Percentiles rank a stretch among this genome's conserved stretches.
These are phyloP conservation scores for Irpex lacteus DNA, from an alignment of 1,284 basidiomycete genomes.

Conservation along the genomic window DNA sequence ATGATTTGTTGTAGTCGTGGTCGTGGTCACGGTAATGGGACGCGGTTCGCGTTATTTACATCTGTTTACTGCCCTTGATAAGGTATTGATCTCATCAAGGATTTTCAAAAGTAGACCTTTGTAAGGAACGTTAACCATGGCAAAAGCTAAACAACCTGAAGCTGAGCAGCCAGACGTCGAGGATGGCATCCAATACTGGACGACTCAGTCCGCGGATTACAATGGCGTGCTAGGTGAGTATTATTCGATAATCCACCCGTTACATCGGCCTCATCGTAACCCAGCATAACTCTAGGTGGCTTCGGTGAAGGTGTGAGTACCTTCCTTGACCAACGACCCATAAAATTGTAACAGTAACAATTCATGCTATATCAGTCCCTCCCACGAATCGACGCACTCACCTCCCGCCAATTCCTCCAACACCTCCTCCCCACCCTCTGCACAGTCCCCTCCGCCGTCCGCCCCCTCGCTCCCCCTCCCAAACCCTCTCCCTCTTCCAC, in stretches of 20 bases:
- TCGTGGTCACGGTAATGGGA: not conserved
- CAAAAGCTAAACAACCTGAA: not conserved
- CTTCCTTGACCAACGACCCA: too few species aligned
- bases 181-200: conserved; percentile 78
- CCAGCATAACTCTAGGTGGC: conserved; percentile 43
- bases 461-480: too few species aligned
- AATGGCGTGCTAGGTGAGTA: conserved; percentile 66
- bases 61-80: conserved; percentile 6
- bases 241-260: not conserved
- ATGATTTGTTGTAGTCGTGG: too few species aligned
- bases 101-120: not conserved
- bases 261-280: conserved; percentile 18
- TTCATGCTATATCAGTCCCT: too few species aligned
- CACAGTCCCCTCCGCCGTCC: conserved; percentile 68
- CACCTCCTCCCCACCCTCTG: conserved; percentile 77
- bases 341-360: too few species aligned
- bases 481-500: not conserved
- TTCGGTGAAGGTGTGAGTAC: conserved; percentile 66
- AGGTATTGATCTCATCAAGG: not conserved
- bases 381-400: conserved; percentile 84
- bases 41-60: conserved; percentile 17
- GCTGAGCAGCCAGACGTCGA: conserved; percentile 44
- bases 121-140: too few species aligned
- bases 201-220: conserved; percentile 64
- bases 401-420: conserved; percentile 84